Conservation (phyloP, 306 rosid species). For the Acacia acuminata region DNA sequence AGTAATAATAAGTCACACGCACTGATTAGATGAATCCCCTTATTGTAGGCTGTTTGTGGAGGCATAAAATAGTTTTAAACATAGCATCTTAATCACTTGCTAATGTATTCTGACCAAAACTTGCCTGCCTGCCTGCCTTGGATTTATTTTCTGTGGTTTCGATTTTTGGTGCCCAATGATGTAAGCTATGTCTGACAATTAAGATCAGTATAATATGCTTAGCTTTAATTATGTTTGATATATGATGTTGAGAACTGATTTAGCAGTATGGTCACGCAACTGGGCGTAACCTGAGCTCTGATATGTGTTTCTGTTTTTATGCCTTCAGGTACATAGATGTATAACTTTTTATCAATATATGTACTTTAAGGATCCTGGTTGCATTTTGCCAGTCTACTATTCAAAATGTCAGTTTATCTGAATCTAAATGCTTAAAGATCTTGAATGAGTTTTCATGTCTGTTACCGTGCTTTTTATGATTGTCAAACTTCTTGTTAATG, state of each 20-base stretch:
- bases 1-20: too few relatives aligned
- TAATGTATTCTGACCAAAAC: too few relatives aligned
- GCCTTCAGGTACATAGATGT: neutral
- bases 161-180: too few relatives aligned
- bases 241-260: neutral
- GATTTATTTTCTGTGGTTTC: too few relatives aligned
- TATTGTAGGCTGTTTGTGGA: too few relatives aligned
- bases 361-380: neutral
- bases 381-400: neutral
- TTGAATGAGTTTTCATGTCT: neutral
- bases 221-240: neutral
- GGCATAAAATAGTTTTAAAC: too few relatives aligned
- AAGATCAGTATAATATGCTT: neutral
- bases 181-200: too few relatives aligned
- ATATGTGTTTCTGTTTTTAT: neutral
- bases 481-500: slow-evolving; percentile 17
- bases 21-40: too few relatives aligned
- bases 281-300: neutral
- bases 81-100: too few relatives aligned
- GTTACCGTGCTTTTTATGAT: neutral
- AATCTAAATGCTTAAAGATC: neutral
- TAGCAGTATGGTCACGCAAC: neutral
- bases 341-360: neutral
- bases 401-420: neutral
- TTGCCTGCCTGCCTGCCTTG: too few relatives aligned